Percentiles rank a stretch among this genome's conserved stretches.
Conservation (phyloP, 2,329 filamentous ascomycete genomes). For the Penicillium brasilianum region DNA sequence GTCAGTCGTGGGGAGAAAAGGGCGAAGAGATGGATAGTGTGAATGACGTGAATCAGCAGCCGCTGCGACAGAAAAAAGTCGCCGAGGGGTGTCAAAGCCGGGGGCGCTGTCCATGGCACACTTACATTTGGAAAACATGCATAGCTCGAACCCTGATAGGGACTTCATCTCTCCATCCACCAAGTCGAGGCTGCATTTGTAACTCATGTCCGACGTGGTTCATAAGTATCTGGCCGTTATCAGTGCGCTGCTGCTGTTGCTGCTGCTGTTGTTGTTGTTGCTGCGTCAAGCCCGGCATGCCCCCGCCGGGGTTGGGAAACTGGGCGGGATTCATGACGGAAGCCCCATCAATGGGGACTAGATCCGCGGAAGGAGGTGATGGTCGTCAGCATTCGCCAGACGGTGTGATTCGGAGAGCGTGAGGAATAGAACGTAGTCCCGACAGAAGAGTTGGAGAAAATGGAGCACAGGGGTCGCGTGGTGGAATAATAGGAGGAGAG, state of each 20-base stretch:
- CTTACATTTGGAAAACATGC: constrained; percentile 53
- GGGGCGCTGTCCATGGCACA: constrained; percentile 15
- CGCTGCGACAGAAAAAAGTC: background rate
- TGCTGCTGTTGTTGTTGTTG: constrained; percentile 35
- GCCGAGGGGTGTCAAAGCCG: background rate
- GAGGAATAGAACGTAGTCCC: background rate
- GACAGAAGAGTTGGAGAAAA: background rate
- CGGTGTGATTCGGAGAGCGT: background rate
- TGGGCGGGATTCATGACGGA: constrained; percentile 50
- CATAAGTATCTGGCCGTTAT: constrained; percentile 45
- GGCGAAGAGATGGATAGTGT: background rate
- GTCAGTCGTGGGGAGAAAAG: constrained; percentile 17
- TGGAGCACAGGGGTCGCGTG: background rate
- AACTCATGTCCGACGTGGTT: constrained; percentile 47
- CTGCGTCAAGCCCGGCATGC: constrained; percentile 42
- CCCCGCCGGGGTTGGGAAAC: constrained; percentile 45
- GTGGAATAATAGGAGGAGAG: background rate
- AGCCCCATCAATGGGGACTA: constrained; percentile 46
- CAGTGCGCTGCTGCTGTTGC: constrained; percentile 37
- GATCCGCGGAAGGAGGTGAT: constrained; percentile 38
- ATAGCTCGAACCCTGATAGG: constrained; percentile 45
- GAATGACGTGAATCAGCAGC: background rate
- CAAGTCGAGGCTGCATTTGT: constrained; percentile 48
- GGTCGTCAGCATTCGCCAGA: constrained; percentile 45
- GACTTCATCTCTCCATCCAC: constrained; percentile 52